Base-by-base conservation (phyloP, 352 stramenopile genomes). In the Plasmopara halstedii region DNA sequence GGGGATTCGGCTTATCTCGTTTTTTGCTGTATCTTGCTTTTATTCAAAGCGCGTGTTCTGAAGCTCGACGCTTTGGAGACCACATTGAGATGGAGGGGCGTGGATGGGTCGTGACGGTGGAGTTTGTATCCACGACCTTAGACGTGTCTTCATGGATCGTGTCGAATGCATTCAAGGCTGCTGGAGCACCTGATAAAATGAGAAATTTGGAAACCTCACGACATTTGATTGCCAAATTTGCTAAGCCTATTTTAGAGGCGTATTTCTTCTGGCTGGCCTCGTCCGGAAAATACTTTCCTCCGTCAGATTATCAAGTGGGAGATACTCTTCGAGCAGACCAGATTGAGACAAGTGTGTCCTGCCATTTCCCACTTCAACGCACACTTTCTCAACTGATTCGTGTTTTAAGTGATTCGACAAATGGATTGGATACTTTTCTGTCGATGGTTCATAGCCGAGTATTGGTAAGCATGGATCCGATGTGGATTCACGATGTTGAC, bases 261-360 rank as follows among this genome's bases (percentile, higher is more conserved):
- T 87, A 79, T 61, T 85, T 75, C 62, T 86, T 90, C 21, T 93
- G 82, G 82, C 56, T 93, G 19, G 73, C 78, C 20, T 83, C 74
- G 1, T 60, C 65, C 19, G 65, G 68, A 35, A 83, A 85, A 44
- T 93, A 93, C 52, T 93, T 88, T 15, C 74, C 78, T n/a, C 59
- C 73, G 4, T 34, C 58, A 6, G 71, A 83, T 17, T 85, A 79
- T 37, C 48, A 73, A 42, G 56, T 84, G 19, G 75, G 71, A 47
- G 67, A 78, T 25, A 74, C 65, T 26, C 55, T 90, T 20, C 50
- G 58, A 6, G 46, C 54, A 10, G 64, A 87, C 17, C 75, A 84
- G 35, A 69, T 84, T 20, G 75, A 86, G 38, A 74, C 57, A 7
- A 51, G 70, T 0, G 67, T 94, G 2, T 90, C 79, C 7, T 88